A percentile compares a stretch with the other conserved stretches of the same genome.
Evolutionary conservation across 805 yeast species (phyloP).

Genomic region (Ogataea methanolica): DNA sequence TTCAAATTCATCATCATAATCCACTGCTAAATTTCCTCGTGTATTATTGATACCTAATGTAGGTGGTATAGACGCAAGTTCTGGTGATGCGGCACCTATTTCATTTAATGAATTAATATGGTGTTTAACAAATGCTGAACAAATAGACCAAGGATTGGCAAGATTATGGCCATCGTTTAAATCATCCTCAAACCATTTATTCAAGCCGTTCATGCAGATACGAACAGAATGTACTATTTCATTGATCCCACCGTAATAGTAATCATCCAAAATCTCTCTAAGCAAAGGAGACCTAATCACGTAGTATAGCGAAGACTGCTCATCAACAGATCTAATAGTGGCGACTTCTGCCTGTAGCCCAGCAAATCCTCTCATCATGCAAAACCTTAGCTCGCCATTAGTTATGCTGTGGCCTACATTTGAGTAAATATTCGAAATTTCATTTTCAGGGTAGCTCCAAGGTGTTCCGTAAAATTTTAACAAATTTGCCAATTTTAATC

Average conservation of each 20-base stretch:
- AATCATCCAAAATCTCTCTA: constrained; percentile 38
- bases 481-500: constrained; percentile 2
- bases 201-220: constrained; percentile 34
- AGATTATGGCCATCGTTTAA: background rate
- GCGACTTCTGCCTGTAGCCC: constrained; percentile 45
- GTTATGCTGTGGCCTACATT: constrained; percentile 34
- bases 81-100: background rate
- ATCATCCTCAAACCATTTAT: constrained; percentile 37
- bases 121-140: constrained; percentile 22
- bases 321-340: constrained; percentile 6
- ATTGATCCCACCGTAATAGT: constrained; percentile 49
- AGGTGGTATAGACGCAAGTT: background rate
- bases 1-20: background rate
- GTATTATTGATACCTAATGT: background rate
- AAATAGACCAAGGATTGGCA: constrained; percentile 31
- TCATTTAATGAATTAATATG: background rate
- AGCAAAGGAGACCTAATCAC: constrained; percentile 39
- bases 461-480: constrained; percentile 23
- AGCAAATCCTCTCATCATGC: constrained; percentile 51
- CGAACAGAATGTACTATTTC: constrained; percentile 39
- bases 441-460: constrained; percentile 43
- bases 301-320: constrained; percentile 7
- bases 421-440: constrained; percentile 37
- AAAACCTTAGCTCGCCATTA: constrained; percentile 35
- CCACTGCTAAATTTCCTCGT: background rate